Evolutionary conservation across 2,329 filamentous ascomycete genomes (phyloP), one percentile per base, ranked within the genome.

Genomic region (Alternaria alternata): DNA sequence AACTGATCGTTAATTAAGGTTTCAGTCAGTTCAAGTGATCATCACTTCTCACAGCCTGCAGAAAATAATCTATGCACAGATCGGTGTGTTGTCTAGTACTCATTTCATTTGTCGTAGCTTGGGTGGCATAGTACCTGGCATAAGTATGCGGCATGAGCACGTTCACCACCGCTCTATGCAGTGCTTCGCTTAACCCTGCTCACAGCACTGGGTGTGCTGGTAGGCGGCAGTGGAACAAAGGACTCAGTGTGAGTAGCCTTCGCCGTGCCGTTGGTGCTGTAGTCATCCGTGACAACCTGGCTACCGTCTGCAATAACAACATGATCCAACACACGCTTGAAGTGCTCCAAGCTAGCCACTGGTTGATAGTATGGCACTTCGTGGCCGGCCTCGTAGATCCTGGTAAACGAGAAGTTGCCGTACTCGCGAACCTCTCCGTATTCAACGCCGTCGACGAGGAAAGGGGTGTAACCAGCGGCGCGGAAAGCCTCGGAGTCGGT

Each of bases 381-480:
- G 62, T 87, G 85, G 0, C 84, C 84, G 0, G 84, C 79, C 57
- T 85, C 81, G 64, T 84, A 86, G 51, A 86, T 78, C 18, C 82
- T 73, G 8, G 79, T 79, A 65, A 86, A 85, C 47, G 78, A 82
- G 49, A 86, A 80, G 59, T 93, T 93, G 5, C 89, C 91, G 67
- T 87, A 91, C 76, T 95, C 91, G 9, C 91, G 85, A 0, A 92
- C 91, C 57, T 87, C 86, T 26, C 92, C 92, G 22, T 82, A 82
- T 44, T 83, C 78, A 22, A 81, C 39, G 52, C 86, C 91, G 71
- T 88, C 87, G 75, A 90, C 89, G 11, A 85, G 81, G 43, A 84
- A 85, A 69, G 91, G 91, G 38, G 90, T 87, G 76, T 94, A 95
- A 0, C 91, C 91, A 0, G 92, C 88, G 0, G 81, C 78, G 2